Conservation (phyloP, 768 basidiomycete genomes). For the Saitozyma podzolica region DNA sequence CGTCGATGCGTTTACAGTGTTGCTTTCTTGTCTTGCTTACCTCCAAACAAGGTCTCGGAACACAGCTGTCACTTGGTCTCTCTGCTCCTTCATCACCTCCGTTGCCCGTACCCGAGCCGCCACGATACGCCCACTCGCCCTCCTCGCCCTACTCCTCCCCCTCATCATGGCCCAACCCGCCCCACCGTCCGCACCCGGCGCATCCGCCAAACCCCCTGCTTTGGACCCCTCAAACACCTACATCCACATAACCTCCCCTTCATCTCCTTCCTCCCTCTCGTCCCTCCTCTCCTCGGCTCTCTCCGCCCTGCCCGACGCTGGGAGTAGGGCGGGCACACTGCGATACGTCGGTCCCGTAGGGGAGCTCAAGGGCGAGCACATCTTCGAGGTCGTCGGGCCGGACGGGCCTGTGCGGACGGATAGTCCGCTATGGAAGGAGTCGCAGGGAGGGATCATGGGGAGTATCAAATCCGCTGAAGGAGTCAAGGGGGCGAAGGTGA, state of each 20-base stretch:
- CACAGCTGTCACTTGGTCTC: no score
- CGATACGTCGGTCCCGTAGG: slow-evolving; percentile 37
- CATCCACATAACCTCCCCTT: slow-evolving; percentile 34
- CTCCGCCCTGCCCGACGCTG: neutral
- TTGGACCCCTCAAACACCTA: slow-evolving; percentile 32
- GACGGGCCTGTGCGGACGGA: slow-evolving; percentile 22
- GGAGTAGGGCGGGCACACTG: neutral
- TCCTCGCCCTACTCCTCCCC: neutral
- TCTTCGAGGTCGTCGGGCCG: slow-evolving; percentile 24
- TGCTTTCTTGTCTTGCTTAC: no score
- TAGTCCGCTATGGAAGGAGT: neutral
- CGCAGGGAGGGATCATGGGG: slow-evolving; percentile 3
- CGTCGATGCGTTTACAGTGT: no score
- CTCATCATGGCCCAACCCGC: neutral
- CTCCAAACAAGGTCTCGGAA: no score
- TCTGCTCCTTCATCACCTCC: no score
- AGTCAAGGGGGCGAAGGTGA: slow-evolving; percentile 31
- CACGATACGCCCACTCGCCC: neutral
- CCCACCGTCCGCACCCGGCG: neutral
- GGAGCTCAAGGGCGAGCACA: slow-evolving; percentile 40
- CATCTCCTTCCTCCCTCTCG: slow-evolving; percentile 10
- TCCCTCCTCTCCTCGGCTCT: neutral
- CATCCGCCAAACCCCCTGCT: slow-evolving; percentile 29
- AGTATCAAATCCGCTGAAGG: slow-evolving; percentile 23
- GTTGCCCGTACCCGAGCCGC: neutral